Conservation (phyloP, 306 rosid species). For the Crotalaria pallida region DNA sequence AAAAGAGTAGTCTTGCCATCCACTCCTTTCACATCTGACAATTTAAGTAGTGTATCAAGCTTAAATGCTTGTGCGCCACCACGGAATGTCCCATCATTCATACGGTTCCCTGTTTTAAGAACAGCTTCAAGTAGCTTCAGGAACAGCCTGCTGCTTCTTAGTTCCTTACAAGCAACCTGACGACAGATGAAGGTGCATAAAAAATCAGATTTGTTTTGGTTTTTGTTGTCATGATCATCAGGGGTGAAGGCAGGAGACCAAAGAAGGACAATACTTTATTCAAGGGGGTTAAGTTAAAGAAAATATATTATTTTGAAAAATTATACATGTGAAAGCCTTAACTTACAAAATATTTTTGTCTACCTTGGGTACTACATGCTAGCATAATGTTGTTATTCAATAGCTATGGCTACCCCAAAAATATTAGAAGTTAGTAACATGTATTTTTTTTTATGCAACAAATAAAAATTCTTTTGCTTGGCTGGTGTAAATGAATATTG, state of each 20-base stretch:
- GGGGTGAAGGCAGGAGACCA: background rate
- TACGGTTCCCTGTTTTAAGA: conserved; percentile 96
- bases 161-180: conserved; percentile 84
- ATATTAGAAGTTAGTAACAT: too few relatives aligned
- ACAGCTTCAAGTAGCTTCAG: conserved; percentile 98
- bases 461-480: too few relatives aligned
- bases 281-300: too few relatives aligned
- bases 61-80: conserved; percentile 96
- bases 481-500: background rate
- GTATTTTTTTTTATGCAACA: too few relatives aligned
- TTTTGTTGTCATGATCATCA: background rate
- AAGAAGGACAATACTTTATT: too few relatives aligned
- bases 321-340: too few relatives aligned
- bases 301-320: too few relatives aligned
- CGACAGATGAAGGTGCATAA: conserved; percentile 17
- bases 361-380: too few relatives aligned
- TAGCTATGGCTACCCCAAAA: background rate
- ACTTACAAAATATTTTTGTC: too few relatives aligned
- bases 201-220: background rate
- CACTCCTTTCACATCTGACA: conserved; percentile 87
- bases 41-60: conserved; percentile 82
- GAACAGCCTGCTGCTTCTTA: conserved; percentile 77
- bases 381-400: too few relatives aligned
- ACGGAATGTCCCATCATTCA: conserved; percentile 93
- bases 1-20: conserved; percentile 94